These are phyloP conservation scores for Crithidia acanthocephali DNA, from an alignment of 208 protist species.

Conservation along the genomic window DNA sequence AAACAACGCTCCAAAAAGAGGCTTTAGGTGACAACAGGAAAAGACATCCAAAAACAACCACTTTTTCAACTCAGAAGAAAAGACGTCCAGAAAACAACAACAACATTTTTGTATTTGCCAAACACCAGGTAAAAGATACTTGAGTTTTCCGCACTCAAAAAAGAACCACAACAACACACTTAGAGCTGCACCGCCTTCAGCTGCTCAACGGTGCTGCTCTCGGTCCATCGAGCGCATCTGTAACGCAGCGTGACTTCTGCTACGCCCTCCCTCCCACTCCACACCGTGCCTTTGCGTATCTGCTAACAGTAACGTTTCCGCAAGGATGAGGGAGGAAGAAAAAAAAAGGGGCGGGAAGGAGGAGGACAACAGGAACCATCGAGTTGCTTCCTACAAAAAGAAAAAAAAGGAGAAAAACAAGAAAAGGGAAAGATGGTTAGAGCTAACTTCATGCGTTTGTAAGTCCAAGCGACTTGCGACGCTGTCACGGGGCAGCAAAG, in stretches of 20 bases:
- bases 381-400: slow-evolving; percentile 6
- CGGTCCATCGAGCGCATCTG: too few relatives aligned
- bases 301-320: too few relatives aligned
- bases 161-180: too few relatives aligned
- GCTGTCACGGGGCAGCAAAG: too few relatives aligned
- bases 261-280: too few relatives aligned
- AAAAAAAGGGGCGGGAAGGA: not conserved
- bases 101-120: not conserved
- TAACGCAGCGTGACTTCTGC: too few relatives aligned
- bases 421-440: not conserved
- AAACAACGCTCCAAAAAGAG: slow-evolving; percentile 4
- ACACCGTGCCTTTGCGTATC: too few relatives aligned
- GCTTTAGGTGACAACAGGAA: not conserved
- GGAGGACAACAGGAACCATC: not conserved
- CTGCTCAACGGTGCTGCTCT: too few relatives aligned
- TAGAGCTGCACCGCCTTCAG: too few relatives aligned
- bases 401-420: slow-evolving; percentile 6
- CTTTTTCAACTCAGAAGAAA: slow-evolving; percentile 8
- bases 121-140: not conserved
- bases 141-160: not conserved
- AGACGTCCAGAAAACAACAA: not conserved
- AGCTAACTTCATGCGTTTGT: not conserved
- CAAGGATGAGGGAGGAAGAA: too few relatives aligned
- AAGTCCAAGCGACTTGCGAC: not conserved
- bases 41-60: not conserved